A percentile compares a stretch with the other conserved stretches of the same genome.
Evolutionary conservation across 164 flowering plant species (phyloP).

Genomic region (Vitis amurensis): DNA sequence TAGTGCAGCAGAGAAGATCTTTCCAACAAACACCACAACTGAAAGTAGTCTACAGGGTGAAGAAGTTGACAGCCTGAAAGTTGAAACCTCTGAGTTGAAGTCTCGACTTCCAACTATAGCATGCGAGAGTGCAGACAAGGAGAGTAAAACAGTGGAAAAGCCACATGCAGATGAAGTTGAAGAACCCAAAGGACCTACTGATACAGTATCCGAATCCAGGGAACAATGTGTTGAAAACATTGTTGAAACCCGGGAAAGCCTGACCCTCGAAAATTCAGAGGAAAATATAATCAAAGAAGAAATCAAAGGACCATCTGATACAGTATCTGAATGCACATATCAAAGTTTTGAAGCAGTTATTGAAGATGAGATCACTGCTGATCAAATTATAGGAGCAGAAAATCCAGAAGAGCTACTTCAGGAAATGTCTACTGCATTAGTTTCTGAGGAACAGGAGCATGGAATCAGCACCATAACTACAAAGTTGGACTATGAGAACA

Average conservation of each 20-base stretch:
- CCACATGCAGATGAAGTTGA: constrained; percentile 3
- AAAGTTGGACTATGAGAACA: constrained; percentile 7
- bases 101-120: constrained; percentile 13
- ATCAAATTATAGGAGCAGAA: constrained; percentile 3
- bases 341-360: constrained; percentile 2
- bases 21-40: background rate
- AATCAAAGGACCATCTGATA: constrained; percentile 10
- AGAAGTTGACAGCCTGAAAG: constrained; percentile 3
- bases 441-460: constrained; percentile 8
- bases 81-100: constrained; percentile 10
- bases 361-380: constrained; percentile 8
- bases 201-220: constrained; percentile 1
- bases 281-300: constrained; percentile 10
- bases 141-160: constrained; percentile 7
- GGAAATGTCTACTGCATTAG: constrained; percentile 6
- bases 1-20: background rate
- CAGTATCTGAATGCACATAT: constrained; percentile 3
- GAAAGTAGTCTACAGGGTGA: constrained; percentile 1
- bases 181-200: constrained; percentile 7
- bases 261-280: background rate
- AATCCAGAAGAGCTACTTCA: constrained; percentile 14
- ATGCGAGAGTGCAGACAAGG: constrained; percentile 2
- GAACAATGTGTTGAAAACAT: background rate
- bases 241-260: constrained; percentile 5
- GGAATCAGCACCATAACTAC: background rate